These are phyloP conservation scores for Neurospora tetrasperma DNA, from an alignment of 495 filamentous ascomycete genomes.

Conservation along the genomic window DNA sequence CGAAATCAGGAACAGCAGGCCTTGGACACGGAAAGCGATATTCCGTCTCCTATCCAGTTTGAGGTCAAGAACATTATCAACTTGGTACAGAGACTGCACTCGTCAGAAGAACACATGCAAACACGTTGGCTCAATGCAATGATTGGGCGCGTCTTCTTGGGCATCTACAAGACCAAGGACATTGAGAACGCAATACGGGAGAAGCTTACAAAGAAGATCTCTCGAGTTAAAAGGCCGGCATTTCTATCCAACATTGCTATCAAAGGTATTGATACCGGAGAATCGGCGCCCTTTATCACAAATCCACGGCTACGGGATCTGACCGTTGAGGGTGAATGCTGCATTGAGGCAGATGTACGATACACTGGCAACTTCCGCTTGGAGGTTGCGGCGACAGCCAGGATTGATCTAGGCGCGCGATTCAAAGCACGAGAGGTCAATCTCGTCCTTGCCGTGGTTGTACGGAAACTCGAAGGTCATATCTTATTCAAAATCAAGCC, in stretches of 20 bases:
- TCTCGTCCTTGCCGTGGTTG: slow-evolving; percentile 72
- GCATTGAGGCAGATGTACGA: slow-evolving; percentile 71
- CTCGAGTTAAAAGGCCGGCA: slow-evolving; percentile 80
- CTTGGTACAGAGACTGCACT: slow-evolving; percentile 80
- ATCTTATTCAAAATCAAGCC: slow-evolving; percentile 80
- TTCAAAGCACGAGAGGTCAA: slow-evolving; percentile 89
- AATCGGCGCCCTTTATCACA: slow-evolving; percentile 78
- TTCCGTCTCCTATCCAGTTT: slow-evolving; percentile 67
- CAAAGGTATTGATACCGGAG: slow-evolving; percentile 74
- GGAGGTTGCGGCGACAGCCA: slow-evolving; percentile 80
- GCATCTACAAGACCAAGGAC: slow-evolving; percentile 72
- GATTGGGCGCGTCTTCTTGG: slow-evolving; percentile 77
- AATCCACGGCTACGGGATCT: slow-evolving; percentile 84
- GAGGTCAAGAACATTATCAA: slow-evolving; percentile 76
- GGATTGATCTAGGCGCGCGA: slow-evolving; percentile 76
- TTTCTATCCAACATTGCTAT: slow-evolving; percentile 77
- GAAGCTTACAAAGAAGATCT: slow-evolving; percentile 95
- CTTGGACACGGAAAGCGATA: slow-evolving; percentile 41
- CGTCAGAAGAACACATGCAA: slow-evolving; percentile 82
- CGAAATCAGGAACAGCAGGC: slow-evolving; percentile 63
- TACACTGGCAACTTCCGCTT: slow-evolving; percentile 84
- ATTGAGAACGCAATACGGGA: slow-evolving; percentile 66
- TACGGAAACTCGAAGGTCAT: slow-evolving; percentile 82
- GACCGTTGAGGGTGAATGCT: slow-evolving; percentile 81
- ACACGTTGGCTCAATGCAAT: slow-evolving; percentile 93